Conservation (phyloP, 169 alveolate species). For the Eimeria sp. region DNA sequence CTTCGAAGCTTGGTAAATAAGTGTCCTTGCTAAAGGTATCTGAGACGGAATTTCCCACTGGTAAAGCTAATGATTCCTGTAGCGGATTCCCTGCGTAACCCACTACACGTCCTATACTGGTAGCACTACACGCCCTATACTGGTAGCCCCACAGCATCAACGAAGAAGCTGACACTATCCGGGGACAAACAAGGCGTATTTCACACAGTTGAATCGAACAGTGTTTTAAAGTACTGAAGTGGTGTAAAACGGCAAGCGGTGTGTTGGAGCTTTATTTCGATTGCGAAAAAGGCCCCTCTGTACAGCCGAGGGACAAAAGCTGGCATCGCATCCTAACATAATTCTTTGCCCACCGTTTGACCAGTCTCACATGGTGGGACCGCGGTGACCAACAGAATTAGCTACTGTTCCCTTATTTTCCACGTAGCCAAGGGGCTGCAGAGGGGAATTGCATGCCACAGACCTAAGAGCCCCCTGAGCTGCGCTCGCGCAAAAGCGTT, state of each 20-base stretch:
- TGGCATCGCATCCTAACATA: background rate
- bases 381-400: slow-evolving; percentile 6
- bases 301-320: slow-evolving; percentile 29
- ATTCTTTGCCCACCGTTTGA: background rate
- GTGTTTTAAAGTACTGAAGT: background rate
- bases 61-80: background rate
- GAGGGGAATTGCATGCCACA: slow-evolving; percentile 2
- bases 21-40: background rate
- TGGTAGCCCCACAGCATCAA: background rate
- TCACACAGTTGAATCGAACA: background rate
- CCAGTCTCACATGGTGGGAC: background rate
- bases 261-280: slow-evolving; percentile 9
- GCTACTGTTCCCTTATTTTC: slow-evolving; percentile 45
- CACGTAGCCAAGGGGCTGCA: slow-evolving; percentile 38
- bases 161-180: background rate
- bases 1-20: background rate
- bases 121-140: background rate
- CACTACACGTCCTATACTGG: background rate
- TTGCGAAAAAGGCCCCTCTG: slow-evolving; percentile 39
- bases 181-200: background rate
- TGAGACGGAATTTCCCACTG: background rate
- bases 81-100: background rate
- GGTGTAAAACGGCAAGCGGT: slow-evolving; percentile 18
- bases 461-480: slow-evolving; percentile 20
- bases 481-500: slow-evolving; percentile 45